Percentiles rank a stretch among this genome's conserved stretches.
These are phyloP conservation scores for Tillandsia fasciculata DNA, from an alignment of 176 grass and related monocot genomes.

Conservation along the genomic window DNA sequence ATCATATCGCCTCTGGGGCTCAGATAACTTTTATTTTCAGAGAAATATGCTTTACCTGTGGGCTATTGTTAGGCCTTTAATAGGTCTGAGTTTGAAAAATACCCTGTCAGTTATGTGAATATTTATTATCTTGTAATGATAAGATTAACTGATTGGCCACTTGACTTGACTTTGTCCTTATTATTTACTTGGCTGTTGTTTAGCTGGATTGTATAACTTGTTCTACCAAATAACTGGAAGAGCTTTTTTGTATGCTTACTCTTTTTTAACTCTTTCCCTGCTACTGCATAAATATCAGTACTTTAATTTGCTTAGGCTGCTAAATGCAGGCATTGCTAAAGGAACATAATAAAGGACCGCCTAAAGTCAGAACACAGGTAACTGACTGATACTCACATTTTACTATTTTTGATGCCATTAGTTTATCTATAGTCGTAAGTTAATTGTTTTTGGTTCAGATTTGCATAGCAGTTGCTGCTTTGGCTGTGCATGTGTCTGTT, in stretches of 20 bases:
- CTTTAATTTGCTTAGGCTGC: not conserved
- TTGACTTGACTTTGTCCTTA: too few relatives aligned
- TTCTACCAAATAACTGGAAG: not conserved
- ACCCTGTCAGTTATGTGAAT: too few relatives aligned
- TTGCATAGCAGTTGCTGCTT: conserved; percentile 91
- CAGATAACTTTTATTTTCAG: not conserved
- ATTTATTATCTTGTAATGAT: too few relatives aligned
- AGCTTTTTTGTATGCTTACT: not conserved
- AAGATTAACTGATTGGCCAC: too few relatives aligned
- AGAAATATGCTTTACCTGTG: not conserved
- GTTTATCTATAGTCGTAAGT: conserved; percentile 17
- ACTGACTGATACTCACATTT: conserved; percentile 16
- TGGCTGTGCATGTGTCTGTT: conserved; percentile 88
- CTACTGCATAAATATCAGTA: not conserved
- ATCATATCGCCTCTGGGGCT: not conserved
- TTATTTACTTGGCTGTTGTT: not conserved
- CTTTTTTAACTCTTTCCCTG: not conserved
- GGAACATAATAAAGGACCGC: conserved; percentile 77
- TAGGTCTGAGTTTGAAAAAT: too few relatives aligned
- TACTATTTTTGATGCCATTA: conserved; percentile 14
- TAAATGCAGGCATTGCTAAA: conserved; percentile 63
- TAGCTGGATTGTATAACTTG: not conserved
- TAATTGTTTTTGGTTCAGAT: conserved; percentile 51
- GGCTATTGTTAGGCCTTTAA: not conserved
- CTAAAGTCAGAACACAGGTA: conserved; percentile 98